These are phyloP conservation scores for Pisolithus thermaeus DNA, from an alignment of 1,284 basidiomycete genomes.

Conservation along the genomic window DNA sequence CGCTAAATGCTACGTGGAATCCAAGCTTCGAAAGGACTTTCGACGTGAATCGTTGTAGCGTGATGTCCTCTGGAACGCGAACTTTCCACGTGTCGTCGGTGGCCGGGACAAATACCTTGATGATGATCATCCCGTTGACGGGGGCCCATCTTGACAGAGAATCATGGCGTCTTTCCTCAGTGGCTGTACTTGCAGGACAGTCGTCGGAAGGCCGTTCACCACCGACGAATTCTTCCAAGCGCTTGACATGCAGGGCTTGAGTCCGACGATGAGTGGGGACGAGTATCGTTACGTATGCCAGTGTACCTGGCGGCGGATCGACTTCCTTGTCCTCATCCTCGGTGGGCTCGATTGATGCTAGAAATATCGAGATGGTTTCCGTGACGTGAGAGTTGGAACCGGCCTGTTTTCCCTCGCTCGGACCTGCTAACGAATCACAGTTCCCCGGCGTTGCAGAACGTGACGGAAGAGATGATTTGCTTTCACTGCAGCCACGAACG, in stretches of 20 bases:
- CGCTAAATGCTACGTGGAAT: constrained; percentile 30
- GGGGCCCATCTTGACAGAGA: constrained; percentile 25
- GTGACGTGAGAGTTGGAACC: too few relatives aligned
- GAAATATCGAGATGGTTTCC: too few relatives aligned
- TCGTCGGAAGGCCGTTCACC: background rate
- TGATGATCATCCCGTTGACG: constrained; percentile 29
- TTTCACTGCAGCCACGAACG: too few relatives aligned
- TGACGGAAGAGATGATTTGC: too few relatives aligned
- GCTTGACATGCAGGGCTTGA: background rate
- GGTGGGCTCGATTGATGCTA: too few relatives aligned
- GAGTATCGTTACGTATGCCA: background rate
- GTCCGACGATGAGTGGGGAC: background rate
- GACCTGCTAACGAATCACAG: too few relatives aligned
- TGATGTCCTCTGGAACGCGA: constrained; percentile 28
- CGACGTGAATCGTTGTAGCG: constrained; percentile 27
- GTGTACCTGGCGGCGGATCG: too few relatives aligned
- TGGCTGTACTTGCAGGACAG: too few relatives aligned
- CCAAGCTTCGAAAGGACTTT: constrained; percentile 33
- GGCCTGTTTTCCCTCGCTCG: too few relatives aligned
- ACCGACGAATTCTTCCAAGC: background rate
- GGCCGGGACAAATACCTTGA: constrained; percentile 36
- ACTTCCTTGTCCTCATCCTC: too few relatives aligned
- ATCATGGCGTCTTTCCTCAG: background rate
- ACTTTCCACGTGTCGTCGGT: constrained; percentile 38
- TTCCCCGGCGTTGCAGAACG: too few relatives aligned